Evolutionary conservation across 495 filamentous ascomycete genomes (phyloP).

Genomic region (Podospora anserina): DNA sequence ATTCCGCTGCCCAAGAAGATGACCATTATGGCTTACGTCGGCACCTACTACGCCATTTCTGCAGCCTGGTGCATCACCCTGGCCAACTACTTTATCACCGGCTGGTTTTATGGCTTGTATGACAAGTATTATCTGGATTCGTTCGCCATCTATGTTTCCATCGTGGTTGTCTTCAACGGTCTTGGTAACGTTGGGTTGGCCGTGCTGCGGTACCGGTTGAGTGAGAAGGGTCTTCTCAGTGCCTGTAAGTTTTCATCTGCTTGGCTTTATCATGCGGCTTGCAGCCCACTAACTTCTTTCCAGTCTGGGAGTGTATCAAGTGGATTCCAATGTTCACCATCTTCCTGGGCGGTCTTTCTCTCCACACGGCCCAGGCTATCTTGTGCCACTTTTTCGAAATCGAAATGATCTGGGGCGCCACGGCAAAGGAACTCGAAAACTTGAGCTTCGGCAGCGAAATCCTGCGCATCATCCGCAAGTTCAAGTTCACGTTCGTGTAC

Average conservation of each 20-base stretch:
- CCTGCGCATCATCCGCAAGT: constrained; percentile 32
- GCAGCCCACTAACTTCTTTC: neutral
- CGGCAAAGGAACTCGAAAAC: constrained; percentile 67
- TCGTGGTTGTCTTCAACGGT: constrained; percentile 60
- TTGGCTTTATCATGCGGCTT: neutral
- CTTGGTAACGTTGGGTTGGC: constrained; percentile 63
- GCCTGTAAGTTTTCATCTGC: constrained; percentile 34
- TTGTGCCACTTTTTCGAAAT: constrained; percentile 69
- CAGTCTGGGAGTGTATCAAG: constrained; percentile 60
- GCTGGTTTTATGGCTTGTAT: constrained; percentile 68
- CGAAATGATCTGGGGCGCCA: constrained; percentile 69
- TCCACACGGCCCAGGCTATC: constrained; percentile 65
- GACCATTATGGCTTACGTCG: constrained; percentile 78
- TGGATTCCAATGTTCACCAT: constrained; percentile 67
- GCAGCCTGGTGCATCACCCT: constrained; percentile 76
- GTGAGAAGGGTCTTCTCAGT: constrained; percentile 53
- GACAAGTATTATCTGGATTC: constrained; percentile 75
- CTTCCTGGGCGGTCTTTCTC: constrained; percentile 67
- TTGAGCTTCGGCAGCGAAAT: constrained; percentile 78
- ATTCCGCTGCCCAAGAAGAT: constrained; percentile 76
- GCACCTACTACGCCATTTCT: constrained; percentile 83
- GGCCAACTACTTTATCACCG: constrained; percentile 73
- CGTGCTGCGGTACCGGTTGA: constrained; percentile 63
- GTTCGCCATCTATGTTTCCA: constrained; percentile 69
- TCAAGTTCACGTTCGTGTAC: constrained; percentile 73